Base-by-base conservation (phyloP, 805 yeast species). In the Phaffomyces antillensis region DNA sequence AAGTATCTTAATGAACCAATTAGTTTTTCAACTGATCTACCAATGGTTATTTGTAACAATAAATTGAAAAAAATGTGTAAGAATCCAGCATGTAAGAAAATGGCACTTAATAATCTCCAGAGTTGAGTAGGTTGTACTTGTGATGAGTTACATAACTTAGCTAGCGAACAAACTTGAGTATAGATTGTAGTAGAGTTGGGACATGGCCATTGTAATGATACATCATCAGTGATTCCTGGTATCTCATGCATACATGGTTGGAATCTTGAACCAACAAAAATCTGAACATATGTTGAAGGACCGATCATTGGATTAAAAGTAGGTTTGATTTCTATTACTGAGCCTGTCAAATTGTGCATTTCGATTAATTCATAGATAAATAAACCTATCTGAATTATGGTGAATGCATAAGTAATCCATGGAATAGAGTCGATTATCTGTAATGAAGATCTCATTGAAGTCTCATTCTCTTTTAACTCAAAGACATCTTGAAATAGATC, bases 281-380 rank as follows among this genome's bases (percentile, higher is more conserved):
- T 81, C 55, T 78, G 71, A 1, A 82, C 66, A 53, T 81, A 81
- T 0, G 81, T 64, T 3, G 87, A 81, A 12, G 90, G 90, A 1
- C 90, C 90, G 25, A 83, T 59, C 89, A 83, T 83, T 7, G 89
- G 90, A 58, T 83, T 83, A 66, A 83, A 80, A 48, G 77, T 75
- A 6, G 90, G 90, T 52, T 79, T 61, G 0, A 86, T 79, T 56
- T 79, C 86, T 48, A 83, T 72, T 4, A 83, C 77, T 15, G 75
- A 70, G 3, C 86, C 86, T 0, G 89, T 83, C 37, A 76, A 65
- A 7, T 59, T 53, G 7, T 78, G 73, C 85, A 79, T 78, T 45
- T 64, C 66, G 11, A 68, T 73, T 32, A 83, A 61, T 58, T 83
- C 89, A 12, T 72, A 82, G 8, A 81, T 70, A 55, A 83, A 83